These are phyloP conservation scores for Chamaenerion angustifolium DNA, from an alignment of 345 rosid genomes.

Conservation along the genomic window DNA sequence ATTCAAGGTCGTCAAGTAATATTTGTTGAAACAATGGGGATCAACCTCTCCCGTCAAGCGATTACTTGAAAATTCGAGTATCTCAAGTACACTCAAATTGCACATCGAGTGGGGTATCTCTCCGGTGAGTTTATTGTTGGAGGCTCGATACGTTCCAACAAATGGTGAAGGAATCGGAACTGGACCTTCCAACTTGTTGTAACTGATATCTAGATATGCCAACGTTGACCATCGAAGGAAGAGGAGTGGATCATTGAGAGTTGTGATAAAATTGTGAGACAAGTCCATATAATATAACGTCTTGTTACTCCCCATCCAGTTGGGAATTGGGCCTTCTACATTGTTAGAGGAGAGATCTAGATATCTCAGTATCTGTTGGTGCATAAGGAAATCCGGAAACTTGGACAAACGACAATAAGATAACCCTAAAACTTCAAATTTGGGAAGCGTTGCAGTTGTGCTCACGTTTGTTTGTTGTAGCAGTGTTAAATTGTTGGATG, in stretches of 20 bases:
- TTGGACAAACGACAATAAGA: too few relatives aligned
- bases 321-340: constrained; percentile 10
- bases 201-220: rapidly evolving
- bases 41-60: neutral
- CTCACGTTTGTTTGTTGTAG: too few relatives aligned
- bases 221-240: neutral
- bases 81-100: neutral
- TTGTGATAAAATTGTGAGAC: constrained; percentile 6
- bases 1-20: too few relatives aligned
- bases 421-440: too few relatives aligned
- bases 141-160: neutral
- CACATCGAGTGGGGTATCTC: constrained; percentile 6
- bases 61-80: constrained; percentile 11
- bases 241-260: neutral
- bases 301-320: constrained; percentile 3
- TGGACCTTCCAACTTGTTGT: constrained; percentile 10
- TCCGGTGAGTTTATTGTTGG: constrained; percentile 7
- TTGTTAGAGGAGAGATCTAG: constrained; percentile 7
- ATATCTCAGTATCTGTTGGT: neutral
- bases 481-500: too few relatives aligned
- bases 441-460: too few relatives aligned
- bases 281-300: rapidly evolving
- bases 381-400: too few relatives aligned
- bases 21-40: too few relatives aligned
- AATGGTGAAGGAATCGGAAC: constrained; percentile 7